A percentile compares a stretch with the other conserved stretches of the same genome.
Conservation (phyloP, 192 early-diverging fungal genomes). For the Phycomyces blakesleeanus region DNA sequence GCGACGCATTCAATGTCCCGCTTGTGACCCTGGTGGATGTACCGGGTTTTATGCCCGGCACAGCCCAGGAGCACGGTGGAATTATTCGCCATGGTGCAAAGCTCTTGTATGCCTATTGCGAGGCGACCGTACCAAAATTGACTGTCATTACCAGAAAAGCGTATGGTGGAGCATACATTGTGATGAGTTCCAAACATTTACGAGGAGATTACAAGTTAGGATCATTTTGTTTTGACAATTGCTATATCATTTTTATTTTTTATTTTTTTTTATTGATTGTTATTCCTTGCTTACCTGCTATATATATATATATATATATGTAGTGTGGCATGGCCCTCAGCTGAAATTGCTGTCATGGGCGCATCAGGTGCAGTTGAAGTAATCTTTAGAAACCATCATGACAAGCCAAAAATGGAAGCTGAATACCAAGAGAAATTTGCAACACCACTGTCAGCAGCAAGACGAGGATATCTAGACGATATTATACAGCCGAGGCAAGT, state of each 20-base stretch:
- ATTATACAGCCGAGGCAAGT: slow-evolving; percentile 49
- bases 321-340: slow-evolving; percentile 94
- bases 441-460: slow-evolving; percentile 91
- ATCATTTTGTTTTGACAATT: no score
- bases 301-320: no score
- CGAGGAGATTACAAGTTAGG: slow-evolving; percentile 71
- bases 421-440: slow-evolving; percentile 91
- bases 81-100: slow-evolving; percentile 97
- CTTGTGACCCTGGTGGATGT: slow-evolving; percentile 94
- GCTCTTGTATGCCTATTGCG: slow-evolving; percentile 92
- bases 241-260: no score
- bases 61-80: slow-evolving; percentile 90
- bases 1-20: slow-evolving; percentile 95
- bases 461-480: slow-evolving; percentile 83
- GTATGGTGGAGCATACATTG: slow-evolving; percentile 96
- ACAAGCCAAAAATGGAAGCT: slow-evolving; percentile 65
- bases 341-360: slow-evolving; percentile 98
- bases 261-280: no score
- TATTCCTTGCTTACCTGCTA: no score
- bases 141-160: slow-evolving; percentile 94
- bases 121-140: slow-evolving; percentile 96
- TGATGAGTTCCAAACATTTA: slow-evolving; percentile 96
- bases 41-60: slow-evolving; percentile 94
- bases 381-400: slow-evolving; percentile 75
- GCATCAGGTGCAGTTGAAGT: slow-evolving; percentile 97